phyloP scores from a whole-genome alignment of 2,329 filamentous ascomycete genomes.

The Coniochaeta ligniaria region DNA sequence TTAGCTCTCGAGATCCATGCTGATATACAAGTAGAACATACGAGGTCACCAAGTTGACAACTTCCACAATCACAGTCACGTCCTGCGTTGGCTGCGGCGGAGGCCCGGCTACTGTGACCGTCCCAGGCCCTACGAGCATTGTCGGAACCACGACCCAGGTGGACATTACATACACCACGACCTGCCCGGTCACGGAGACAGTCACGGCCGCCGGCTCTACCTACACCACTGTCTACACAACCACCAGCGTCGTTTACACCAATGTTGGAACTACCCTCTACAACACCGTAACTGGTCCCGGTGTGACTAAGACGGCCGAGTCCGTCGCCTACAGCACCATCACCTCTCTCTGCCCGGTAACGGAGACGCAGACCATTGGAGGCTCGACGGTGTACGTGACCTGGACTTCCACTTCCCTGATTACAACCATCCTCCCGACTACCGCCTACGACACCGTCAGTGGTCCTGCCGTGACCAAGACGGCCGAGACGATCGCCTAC shows the following conservation, averaged over 20 bases:
- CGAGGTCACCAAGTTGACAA: conserved; percentile 31
- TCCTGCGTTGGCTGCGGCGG: conserved; percentile 28
- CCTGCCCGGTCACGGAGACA: conserved; percentile 26
- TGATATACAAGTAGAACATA: conserved; percentile 27
- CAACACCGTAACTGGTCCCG: conserved; percentile 19
- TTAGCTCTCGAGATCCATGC: neutral
- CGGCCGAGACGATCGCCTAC: conserved; percentile 28
- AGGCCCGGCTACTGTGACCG: conserved; percentile 23
- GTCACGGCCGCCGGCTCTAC: conserved; percentile 27
- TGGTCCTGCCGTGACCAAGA: conserved; percentile 27
- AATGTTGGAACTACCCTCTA: conserved; percentile 17
- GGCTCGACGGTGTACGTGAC: conserved; percentile 32
- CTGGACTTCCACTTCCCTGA: conserved; percentile 30
- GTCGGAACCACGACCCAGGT: conserved; percentile 22
- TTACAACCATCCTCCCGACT: conserved; percentile 21
- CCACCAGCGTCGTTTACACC: conserved; percentile 31
- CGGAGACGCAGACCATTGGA: conserved; percentile 33
- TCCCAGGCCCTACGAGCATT: conserved; percentile 25
- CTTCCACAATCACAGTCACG: conserved; percentile 35
- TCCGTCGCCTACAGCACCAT: conserved; percentile 33
- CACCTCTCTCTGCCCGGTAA: conserved; percentile 37
- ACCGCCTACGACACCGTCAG: conserved; percentile 25
- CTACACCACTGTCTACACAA: conserved; percentile 31
- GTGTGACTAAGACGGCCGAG: conserved; percentile 27
- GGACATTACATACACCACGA: conserved; percentile 30